phyloP scores from a whole-genome alignment of 768 basidiomycete genomes.

The Boletus patriciae region DNA sequence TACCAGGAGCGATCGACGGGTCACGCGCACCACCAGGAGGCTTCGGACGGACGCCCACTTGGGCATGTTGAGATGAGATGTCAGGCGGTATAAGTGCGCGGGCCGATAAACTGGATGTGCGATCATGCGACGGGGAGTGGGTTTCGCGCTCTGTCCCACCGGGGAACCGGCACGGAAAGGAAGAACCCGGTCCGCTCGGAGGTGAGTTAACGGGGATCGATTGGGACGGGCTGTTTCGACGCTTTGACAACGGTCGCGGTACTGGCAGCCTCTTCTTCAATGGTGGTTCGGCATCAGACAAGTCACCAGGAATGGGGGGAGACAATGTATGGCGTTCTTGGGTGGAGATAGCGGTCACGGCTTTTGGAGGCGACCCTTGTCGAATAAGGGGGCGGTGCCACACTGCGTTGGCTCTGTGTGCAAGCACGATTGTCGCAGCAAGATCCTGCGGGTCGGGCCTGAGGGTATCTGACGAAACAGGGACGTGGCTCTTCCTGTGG shows the following conservation, averaged over 20 bases:
- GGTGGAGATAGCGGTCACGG: neutral
- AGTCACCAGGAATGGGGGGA: neutral
- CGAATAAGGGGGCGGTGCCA: neutral
- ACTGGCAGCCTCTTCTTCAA: slow-evolving; percentile 16
- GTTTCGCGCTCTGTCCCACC: slow-evolving; percentile 5
- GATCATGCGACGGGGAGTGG: neutral
- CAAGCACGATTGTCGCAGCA: slow-evolving; percentile 25
- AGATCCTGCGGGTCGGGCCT: slow-evolving; percentile 28
- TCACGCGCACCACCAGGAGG: neutral
- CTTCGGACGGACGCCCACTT: neutral
- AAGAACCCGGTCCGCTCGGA: neutral
- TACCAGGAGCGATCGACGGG: neutral
- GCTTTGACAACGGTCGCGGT: slow-evolving; percentile 17
- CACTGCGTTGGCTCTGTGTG: slow-evolving; percentile 28
- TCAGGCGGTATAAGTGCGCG: neutral
- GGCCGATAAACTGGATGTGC: neutral
- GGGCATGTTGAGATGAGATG: neutral
- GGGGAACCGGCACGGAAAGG: neutral
- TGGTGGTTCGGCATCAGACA: neutral
- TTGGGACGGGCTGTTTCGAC: slow-evolving; percentile 6
- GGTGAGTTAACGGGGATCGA: neutral
- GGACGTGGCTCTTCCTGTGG: slow-evolving; percentile 29
- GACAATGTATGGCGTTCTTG: neutral
- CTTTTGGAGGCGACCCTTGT: neutral
- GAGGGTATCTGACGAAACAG: slow-evolving; percentile 35